Conservation (phyloP, 805 yeast species). For the Candida sphagnicola region DNA sequence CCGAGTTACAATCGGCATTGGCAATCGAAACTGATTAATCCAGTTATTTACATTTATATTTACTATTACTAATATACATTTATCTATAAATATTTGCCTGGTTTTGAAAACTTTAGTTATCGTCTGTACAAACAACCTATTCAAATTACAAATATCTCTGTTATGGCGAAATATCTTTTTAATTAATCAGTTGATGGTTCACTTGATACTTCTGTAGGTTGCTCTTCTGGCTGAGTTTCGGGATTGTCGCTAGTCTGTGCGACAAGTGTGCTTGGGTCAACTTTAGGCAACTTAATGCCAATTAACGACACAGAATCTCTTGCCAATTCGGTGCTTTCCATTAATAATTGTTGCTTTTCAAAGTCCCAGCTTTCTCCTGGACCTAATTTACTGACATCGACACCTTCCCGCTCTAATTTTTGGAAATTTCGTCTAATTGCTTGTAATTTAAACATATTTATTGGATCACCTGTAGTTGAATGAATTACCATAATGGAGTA, state of each 20-base stretch:
- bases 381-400: conserved; percentile 37
- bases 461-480: conserved; percentile 61
- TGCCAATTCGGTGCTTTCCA: conserved; percentile 46
- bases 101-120: too few relatives aligned
- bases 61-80: too few relatives aligned
- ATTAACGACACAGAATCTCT: conserved; percentile 59
- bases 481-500: conserved; percentile 58
- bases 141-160: too few relatives aligned
- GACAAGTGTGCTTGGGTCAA: conserved; percentile 1
- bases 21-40: conserved; percentile 8
- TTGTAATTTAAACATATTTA: conserved; percentile 45
- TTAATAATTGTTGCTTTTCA: conserved; percentile 45
- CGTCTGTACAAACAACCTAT: too few relatives aligned
- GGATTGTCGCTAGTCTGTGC: not conserved
- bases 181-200: too few relatives aligned
- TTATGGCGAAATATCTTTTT: too few relatives aligned
- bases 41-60: too few relatives aligned
- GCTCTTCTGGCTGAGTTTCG: not conserved
- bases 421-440: conserved; percentile 39
- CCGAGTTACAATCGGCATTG: conserved; percentile 14
- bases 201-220: not conserved
- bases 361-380: conserved; percentile 48
- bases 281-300: conserved; percentile 32
- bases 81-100: too few relatives aligned
- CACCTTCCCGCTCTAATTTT: conserved; percentile 36